A percentile compares a stretch with the other conserved stretches of the same genome.
phyloP scores from a whole-genome alignment of 1,284 basidiomycete species.

The Tausonia pullulans region DNA sequence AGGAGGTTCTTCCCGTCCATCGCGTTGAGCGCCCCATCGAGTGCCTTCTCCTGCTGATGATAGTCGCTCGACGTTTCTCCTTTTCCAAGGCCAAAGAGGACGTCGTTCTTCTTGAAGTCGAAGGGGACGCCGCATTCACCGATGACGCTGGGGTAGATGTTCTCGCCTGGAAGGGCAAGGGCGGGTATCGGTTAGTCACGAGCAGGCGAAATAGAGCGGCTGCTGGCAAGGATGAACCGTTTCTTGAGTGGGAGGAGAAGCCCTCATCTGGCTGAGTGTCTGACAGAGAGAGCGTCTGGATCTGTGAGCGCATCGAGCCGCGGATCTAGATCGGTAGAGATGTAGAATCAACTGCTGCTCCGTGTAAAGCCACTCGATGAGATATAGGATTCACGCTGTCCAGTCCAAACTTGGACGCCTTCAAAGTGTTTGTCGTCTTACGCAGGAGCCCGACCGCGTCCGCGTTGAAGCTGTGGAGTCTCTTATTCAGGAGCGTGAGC shows the following conservation, averaged over 20 bases:
- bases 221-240: no score
- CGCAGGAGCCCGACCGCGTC: conserved; percentile 8
- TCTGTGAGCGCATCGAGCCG: background rate
- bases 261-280: conserved; percentile 1
- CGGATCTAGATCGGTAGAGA: background rate
- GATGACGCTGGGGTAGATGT: background rate
- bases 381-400: background rate
- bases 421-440: background rate
- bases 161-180: background rate
- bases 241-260: background rate
- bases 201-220: no score
- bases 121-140: background rate
- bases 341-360: background rate
- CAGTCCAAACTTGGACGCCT: background rate
- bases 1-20: background rate
- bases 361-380: background rate
- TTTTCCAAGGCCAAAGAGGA: conserved; percentile 4
- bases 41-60: background rate
- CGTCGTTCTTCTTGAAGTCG: background rate
- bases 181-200: background rate
- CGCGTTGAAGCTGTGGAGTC: conserved; percentile 8
- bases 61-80: background rate
- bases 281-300: background rate
- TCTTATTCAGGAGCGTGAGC: conserved; percentile 7
- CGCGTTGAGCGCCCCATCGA: background rate